Conservation (phyloP, 2,329 filamentous ascomycete species). For the Biscogniauxia marginata region DNA sequence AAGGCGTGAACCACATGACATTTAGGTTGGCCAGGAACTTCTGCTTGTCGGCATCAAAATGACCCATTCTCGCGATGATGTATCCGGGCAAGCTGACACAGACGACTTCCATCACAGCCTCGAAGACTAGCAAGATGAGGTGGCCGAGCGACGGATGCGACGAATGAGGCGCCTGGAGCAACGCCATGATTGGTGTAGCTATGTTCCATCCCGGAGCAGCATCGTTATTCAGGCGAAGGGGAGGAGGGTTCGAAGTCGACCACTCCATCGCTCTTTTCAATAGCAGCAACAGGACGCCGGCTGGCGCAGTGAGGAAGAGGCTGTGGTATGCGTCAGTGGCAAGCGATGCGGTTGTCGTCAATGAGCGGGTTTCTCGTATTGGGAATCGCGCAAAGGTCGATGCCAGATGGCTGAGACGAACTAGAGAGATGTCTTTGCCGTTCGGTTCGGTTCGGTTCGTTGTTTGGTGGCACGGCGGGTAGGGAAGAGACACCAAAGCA, state of each 20-base stretch:
- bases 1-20: conserved; percentile 93
- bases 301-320: not conserved
- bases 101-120: conserved; percentile 59
- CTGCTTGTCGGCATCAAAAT: conserved; percentile 94
- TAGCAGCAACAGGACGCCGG: not conserved
- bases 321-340: not conserved
- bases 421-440: not conserved
- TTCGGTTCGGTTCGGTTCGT: not conserved
- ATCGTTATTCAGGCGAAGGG: conserved; percentile 41
- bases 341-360: not conserved
- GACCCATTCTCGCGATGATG: conserved; percentile 82
- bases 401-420: not conserved
- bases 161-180: conserved; percentile 43
- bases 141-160: conserved; percentile 66
- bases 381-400: not conserved
- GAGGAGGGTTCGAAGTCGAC: conserved; percentile 40
- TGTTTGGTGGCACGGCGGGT: not conserved
- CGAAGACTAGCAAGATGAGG: conserved; percentile 81
- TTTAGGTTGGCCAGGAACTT: conserved; percentile 97
- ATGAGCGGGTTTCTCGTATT: not conserved
- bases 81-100: conserved; percentile 94
- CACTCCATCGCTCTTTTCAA: conserved; percentile 30
- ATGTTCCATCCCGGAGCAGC: not conserved
- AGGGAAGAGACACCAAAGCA: not conserved
- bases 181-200: conserved; percentile 31